Evolutionary conservation across 495 filamentous ascomycete species (phyloP), one percentile per base, ranked within the genome.

Genomic region (Penicillium canescens): DNA sequence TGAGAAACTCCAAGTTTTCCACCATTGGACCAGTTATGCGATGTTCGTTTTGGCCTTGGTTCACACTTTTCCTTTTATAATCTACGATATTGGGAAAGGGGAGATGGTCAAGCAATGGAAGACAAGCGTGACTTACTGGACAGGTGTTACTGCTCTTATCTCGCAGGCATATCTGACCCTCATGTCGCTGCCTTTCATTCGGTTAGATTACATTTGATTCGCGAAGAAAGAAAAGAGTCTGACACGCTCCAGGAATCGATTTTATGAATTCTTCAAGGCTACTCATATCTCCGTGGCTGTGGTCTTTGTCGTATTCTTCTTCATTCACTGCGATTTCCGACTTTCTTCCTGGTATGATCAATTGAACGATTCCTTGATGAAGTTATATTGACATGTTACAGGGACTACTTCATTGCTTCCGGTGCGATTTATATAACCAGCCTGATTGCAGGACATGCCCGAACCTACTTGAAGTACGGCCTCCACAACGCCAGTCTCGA

Each of bases 391-490:
- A 60, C 42, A 52, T 33, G 31, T 13, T 31, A 31, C 46, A 78
- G 74, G 76, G 79, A 84, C 57, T 87, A 86, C 59, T 85, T 86
- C 55, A 82, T 85, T 57, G 79, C 80, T 6, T 73, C 78, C 0
- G 79, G 64, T 0, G 68, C 70, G 2, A 56, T 86, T 20, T 86
- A 83, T 62, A 43, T 76, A 6, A 26, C 67, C 2, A 75, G 70
- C 7, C 67, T 78, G 23, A 38, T 76, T 35, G 68, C 74, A 36
- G 56, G 77, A 0, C 71, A 71, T n/a, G 42, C 70, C 38, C 71
- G 77, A 33, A 79, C 76, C 3, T 74, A 65, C 41, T 58, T 81
- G 50, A 62, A 77, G 55, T 68, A 80, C 42, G 75, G 77, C 31
- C 38, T 74, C 0, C 75, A 78, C 45, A 67, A 65, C 4, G 80